Evolutionary conservation across 176 grass and related monocot genomes (phyloP), one percentile per base, ranked within the genome.

Genomic region (Puccinellia tenuiflora): DNA sequence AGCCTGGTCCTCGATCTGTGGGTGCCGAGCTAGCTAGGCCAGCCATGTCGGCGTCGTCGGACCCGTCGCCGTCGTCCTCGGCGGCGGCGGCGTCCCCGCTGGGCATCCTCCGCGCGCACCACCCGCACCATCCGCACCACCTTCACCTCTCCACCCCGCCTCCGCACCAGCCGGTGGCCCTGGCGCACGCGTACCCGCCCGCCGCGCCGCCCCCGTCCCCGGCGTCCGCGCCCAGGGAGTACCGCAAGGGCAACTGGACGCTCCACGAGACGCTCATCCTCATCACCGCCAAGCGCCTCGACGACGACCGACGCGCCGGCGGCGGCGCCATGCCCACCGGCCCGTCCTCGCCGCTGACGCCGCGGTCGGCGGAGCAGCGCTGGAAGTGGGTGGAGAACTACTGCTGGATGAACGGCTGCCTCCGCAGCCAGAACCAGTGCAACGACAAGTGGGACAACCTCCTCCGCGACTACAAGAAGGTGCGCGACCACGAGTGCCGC

Each of bases 361-460:
- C 88, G 15, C 68, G 96, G 1, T 95, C 93, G 0, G 89, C 93
- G n/a, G 96, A 99, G 89, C 96, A 96, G 86, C 82, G 96, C 10
- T 99, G 97, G 97, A 99, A 99, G 62, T 99, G 97, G 96, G 94
- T 99, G 11, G 97, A 99, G 89, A 96, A 99, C 87, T 96, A 99
- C 83, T 99, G 97, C 88, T 96, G 97, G 97, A 88, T 90, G 26
- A 87, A 96, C 15, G 91, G 93, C 7, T 99, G 97, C 84, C 89
- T 93, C 26, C 91, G 97, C 62, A 99, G 97, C 81, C 97, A 99
- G 89, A 99, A 99, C 86, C 97, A 99, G 90, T 96, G 97, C 88
- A 99, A 99, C 88, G 97, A 99, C 85, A 99, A 96, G 82, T 99
- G 97, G 97, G 97, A 99, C 88, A 99, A 99, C 80, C 97, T 99